A percentile compares a stretch with the other conserved stretches of the same genome.
Evolutionary conservation across 805 yeast species (phyloP).

Genomic region (Yamadazyma olivae): DNA sequence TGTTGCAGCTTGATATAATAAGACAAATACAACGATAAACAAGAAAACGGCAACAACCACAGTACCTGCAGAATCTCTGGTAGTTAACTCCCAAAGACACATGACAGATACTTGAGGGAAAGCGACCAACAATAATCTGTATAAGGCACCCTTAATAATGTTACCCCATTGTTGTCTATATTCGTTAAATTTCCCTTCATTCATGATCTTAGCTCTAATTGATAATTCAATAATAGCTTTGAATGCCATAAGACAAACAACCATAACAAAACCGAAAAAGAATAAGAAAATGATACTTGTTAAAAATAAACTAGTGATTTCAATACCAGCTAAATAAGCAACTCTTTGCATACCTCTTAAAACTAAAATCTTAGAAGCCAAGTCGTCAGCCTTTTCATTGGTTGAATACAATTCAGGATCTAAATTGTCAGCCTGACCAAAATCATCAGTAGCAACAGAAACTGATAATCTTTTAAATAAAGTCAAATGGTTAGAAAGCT

Average conservation of each 20-base stretch:
- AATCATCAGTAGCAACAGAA: constrained; percentile 43
- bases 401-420: constrained; percentile 58
- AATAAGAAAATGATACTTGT: constrained; percentile 84
- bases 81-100: constrained; percentile 87
- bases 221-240: constrained; percentile 67
- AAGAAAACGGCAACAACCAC: constrained; percentile 76
- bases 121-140: constrained; percentile 77
- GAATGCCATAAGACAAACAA: constrained; percentile 55
- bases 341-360: constrained; percentile 92
- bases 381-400: constrained; percentile 58
- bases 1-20: constrained; percentile 69
- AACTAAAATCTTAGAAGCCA: constrained; percentile 69
- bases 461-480: constrained; percentile 13
- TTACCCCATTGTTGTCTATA: constrained; percentile 80
- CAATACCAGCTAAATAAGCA: constrained; percentile 78
- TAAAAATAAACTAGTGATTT: constrained; percentile 79
- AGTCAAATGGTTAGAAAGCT: constrained; percentile 10
- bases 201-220: constrained; percentile 55
- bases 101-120: constrained; percentile 83
- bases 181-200: constrained; percentile 64
- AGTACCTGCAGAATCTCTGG: constrained; percentile 78
- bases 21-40: constrained; percentile 51
- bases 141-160: constrained; percentile 86
- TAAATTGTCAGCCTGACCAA: constrained; percentile 40
- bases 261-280: constrained; percentile 65